Conservation (phyloP, 2,329 filamentous ascomycete genomes). For the Colletotrichum sp. region DNA sequence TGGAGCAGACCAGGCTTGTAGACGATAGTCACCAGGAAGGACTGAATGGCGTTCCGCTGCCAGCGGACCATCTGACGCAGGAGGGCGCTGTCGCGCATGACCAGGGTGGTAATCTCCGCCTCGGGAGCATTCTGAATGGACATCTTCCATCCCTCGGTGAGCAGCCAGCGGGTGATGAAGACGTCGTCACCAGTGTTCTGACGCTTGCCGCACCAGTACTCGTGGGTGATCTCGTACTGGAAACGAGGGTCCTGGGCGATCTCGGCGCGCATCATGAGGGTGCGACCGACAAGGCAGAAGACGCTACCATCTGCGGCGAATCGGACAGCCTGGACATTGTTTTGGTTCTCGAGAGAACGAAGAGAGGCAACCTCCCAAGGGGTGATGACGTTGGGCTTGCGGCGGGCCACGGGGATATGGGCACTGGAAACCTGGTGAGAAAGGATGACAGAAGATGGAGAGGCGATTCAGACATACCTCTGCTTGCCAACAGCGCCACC, state of each 20-base stretch:
- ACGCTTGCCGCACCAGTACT: constrained; percentile 24
- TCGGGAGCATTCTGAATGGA: constrained; percentile 28
- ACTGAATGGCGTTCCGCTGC: constrained; percentile 24
- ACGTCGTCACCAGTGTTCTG: constrained; percentile 30
- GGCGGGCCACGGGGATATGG: constrained; percentile 22
- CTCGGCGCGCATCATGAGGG: constrained; percentile 28
- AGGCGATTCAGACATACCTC: not conserved
- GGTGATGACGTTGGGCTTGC: constrained; percentile 25
- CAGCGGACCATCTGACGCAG: constrained; percentile 28
- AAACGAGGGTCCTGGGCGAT: constrained; percentile 27
- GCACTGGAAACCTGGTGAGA: constrained; percentile 11
- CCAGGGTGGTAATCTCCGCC: constrained; percentile 25
- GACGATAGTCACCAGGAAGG: not conserved
- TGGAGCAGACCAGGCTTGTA: not conserved
- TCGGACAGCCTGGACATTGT: constrained; percentile 22
- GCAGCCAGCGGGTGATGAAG: constrained; percentile 31
- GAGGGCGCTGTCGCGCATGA: constrained; percentile 23
- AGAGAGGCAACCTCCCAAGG: constrained; percentile 32
- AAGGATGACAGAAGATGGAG: not conserved
- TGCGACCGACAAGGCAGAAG: constrained; percentile 32
- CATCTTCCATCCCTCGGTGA: constrained; percentile 29
- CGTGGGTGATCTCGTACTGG: constrained; percentile 23
- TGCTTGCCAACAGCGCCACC: constrained; percentile 28
- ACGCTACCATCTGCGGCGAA: constrained; percentile 26
- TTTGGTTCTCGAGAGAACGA: constrained; percentile 25